Percentiles rank a stretch among this genome's conserved stretches.
These are phyloP conservation scores for Yarrowia hollandica DNA, from an alignment of 805 yeast genomes.

Conservation along the genomic window DNA sequence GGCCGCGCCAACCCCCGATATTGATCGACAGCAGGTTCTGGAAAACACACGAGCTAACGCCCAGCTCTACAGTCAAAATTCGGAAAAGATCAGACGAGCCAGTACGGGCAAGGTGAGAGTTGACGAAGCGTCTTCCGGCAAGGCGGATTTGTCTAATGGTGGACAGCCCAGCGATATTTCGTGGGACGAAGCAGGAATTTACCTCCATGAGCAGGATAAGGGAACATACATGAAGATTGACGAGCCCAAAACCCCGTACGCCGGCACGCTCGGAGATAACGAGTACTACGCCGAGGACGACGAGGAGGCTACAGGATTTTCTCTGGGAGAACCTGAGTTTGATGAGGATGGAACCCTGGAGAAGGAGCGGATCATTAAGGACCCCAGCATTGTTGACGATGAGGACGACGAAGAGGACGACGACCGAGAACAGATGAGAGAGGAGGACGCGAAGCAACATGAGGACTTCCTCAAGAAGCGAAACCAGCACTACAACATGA, in stretches of 20 bases:
- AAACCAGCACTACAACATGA: slow-evolving; percentile 70
- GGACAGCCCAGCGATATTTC: slow-evolving; percentile 48
- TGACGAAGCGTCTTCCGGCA: slow-evolving; percentile 27
- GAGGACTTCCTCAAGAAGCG: slow-evolving; percentile 72
- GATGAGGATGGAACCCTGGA: slow-evolving; percentile 33
- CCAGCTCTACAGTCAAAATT: slow-evolving; percentile 37
- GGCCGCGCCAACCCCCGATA: slow-evolving; percentile 13
- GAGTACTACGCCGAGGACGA: slow-evolving; percentile 70
- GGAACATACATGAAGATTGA: slow-evolving; percentile 78
- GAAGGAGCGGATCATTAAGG: slow-evolving; percentile 35
- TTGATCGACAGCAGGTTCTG: slow-evolving; percentile 65
- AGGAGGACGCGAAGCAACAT: slow-evolving; percentile 43
- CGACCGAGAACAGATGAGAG: slow-evolving; percentile 37
- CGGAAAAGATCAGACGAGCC: slow-evolving; percentile 33
- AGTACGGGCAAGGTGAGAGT: slow-evolving; percentile 27
- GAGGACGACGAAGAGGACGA: slow-evolving; percentile 32
- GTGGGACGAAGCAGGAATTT: slow-evolving; percentile 84
- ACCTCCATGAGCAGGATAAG: slow-evolving; percentile 70
- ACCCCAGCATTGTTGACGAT: slow-evolving; percentile 9
- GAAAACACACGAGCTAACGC: slow-evolving; percentile 80
- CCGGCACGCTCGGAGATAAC: slow-evolving; percentile 80
- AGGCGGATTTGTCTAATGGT: background rate
- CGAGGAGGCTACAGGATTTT: slow-evolving; percentile 43
- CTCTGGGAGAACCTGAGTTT: slow-evolving; percentile 40
- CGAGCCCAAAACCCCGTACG: slow-evolving; percentile 95